These are phyloP conservation scores for Sonneratia alba DNA, from an alignment of 345 rosid species.

Conservation along the genomic window DNA sequence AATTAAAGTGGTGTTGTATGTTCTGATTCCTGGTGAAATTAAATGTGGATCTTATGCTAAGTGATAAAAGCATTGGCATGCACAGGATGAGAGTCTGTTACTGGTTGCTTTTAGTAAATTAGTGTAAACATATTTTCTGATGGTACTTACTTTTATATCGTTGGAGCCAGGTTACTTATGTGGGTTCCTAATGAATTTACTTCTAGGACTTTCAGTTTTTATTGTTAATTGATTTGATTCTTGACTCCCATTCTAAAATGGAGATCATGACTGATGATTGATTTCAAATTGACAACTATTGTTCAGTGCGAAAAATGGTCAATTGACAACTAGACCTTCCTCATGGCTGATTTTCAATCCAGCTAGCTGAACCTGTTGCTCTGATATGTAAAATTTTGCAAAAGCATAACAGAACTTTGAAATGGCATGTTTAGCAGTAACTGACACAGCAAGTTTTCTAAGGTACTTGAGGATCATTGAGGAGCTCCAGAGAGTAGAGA, in stretches of 20 bases:
- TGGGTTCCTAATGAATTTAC: background rate
- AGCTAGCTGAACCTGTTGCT: background rate
- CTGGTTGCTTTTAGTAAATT: background rate
- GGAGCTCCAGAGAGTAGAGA: constrained; percentile 71
- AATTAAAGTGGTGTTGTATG: background rate
- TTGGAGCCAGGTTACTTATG: background rate
- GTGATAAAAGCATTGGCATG: background rate
- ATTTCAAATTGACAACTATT: background rate
- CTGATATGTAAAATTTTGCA: background rate
- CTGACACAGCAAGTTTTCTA: constrained; percentile 1
- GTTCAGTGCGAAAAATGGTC: background rate
- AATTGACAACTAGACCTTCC: background rate
- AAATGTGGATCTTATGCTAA: background rate
- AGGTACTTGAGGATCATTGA: constrained; percentile 74
- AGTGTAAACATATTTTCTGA: background rate
- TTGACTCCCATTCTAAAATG: background rate
- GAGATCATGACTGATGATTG: background rate
- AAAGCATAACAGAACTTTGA: constrained; percentile 15
- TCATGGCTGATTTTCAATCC: background rate
- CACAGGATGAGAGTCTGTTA: background rate
- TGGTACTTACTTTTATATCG: background rate
- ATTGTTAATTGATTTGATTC: background rate
- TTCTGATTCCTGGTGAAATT: background rate
- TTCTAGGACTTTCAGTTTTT: background rate
- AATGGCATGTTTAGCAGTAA: constrained; percentile 52